Conservation (phyloP, 2,329 filamentous ascomycete species). For the Sporothrix pseudoabietina region DNA sequence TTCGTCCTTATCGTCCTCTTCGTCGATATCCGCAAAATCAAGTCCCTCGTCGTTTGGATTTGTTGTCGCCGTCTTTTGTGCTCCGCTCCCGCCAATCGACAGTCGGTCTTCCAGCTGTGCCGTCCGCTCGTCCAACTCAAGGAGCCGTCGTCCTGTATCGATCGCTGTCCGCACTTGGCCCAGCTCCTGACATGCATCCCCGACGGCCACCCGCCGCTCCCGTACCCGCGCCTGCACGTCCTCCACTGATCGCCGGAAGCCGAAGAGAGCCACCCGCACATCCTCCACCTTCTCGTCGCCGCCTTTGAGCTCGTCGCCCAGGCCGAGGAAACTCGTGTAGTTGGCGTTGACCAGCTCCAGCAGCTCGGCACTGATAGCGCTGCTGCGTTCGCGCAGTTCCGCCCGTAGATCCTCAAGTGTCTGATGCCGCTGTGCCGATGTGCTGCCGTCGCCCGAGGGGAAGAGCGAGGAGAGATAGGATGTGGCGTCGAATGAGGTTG, state of each 20-base stretch:
- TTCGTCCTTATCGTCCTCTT: slow-evolving; percentile 41
- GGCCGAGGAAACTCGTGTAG: slow-evolving; percentile 84
- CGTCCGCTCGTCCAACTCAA: slow-evolving; percentile 68
- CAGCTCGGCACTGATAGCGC: slow-evolving; percentile 79
- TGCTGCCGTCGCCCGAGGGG: slow-evolving; percentile 39
- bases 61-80: slow-evolving; percentile 37
- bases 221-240: slow-evolving; percentile 69
- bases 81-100: slow-evolving; percentile 50
- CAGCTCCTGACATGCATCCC: slow-evolving; percentile 65
- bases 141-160: slow-evolving; percentile 60
- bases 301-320: slow-evolving; percentile 79
- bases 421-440: slow-evolving; percentile 79
- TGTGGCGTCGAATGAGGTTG: slow-evolving; percentile 74
- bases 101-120: slow-evolving; percentile 65
- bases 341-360: slow-evolving; percentile 94
- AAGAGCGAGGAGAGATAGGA: slow-evolving; percentile 66
- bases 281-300: slow-evolving; percentile 92
- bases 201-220: slow-evolving; percentile 64
- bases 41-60: not conserved
- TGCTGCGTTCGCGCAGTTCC: slow-evolving; percentile 79
- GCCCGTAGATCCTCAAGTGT: slow-evolving; percentile 90
- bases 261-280: slow-evolving; percentile 81
- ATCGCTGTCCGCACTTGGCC: slow-evolving; percentile 64
- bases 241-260: slow-evolving; percentile 80
- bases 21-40: slow-evolving; percentile 25